A percentile compares a stretch with the other conserved stretches of the same genome.
Evolutionary conservation across 345 rosid genomes (phyloP).

Genomic region (Syzygium oleosum): DNA sequence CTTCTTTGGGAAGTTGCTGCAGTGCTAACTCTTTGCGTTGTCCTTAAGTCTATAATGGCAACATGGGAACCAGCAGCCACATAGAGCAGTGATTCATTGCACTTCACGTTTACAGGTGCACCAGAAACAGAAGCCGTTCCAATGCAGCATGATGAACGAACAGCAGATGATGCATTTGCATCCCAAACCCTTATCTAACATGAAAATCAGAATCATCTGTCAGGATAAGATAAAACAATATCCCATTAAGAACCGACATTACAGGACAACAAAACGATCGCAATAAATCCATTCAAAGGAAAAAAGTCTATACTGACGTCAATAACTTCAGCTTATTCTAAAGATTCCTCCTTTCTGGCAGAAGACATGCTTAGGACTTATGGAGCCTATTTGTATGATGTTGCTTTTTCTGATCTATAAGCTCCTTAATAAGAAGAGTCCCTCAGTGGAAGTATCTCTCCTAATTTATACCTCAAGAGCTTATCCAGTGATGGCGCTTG

Average conservation of each 20-base stretch:
- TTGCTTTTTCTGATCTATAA: not conserved
- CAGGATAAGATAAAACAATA: not conserved
- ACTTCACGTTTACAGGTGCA: slow-evolving; percentile 37
- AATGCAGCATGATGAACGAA: slow-evolving; percentile 55
- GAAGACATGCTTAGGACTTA: not conserved
- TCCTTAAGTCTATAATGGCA: slow-evolving; percentile 48
- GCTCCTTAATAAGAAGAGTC: not conserved
- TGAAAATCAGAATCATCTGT: not conserved
- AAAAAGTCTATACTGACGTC: not conserved
- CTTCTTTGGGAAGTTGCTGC: slow-evolving; percentile 22
- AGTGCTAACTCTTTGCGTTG: slow-evolving; percentile 44
- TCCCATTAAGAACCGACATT: not conserved
- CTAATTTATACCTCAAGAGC: not conserved
- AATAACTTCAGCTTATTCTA: not conserved
- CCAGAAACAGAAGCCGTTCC: slow-evolving; percentile 51
- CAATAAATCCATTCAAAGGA: not conserved
- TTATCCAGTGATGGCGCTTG: not conserved
- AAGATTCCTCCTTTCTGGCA: not conserved
- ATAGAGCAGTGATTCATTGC: slow-evolving; percentile 52
- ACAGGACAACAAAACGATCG: not conserved
- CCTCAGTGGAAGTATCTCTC: not conserved
- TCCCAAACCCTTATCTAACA: slow-evolving; percentile 67
- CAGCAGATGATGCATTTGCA: slow-evolving; percentile 33
- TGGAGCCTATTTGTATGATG: not conserved
- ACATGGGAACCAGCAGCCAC: slow-evolving; percentile 61